Base-by-base conservation (phyloP, 345 rosid genomes). In the Reutealis trisperma region DNA sequence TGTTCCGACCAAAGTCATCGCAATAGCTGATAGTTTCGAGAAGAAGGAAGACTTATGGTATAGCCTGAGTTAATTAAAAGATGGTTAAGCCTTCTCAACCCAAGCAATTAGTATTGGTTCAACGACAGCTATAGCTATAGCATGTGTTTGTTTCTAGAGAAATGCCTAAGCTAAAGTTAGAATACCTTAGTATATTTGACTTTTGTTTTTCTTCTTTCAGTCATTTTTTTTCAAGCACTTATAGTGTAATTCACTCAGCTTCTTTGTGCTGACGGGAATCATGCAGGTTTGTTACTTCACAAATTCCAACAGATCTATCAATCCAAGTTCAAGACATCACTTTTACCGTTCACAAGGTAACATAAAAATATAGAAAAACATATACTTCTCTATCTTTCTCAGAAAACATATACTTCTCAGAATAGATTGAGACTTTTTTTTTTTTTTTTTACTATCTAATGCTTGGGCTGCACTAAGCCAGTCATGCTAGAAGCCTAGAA, bases 341-440 rank as follows among this genome's bases (percentile, higher is more conserved):
- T 71, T 93, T 95, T 68, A 83, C 81, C 21, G 91, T 88, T 76
- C 98, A 95, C 86, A 88, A 91, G 98, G 98, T 92, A 85, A 69
- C 67, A 70, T 44, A 16, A 27, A 52, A 21, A 68, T 51, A 57
- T 52, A 74, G 32, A 58, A 69, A 9, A 8, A 8, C 44, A 6
- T 3, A 51, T 60, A 32, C 14, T 8, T 55, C 67, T 75, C 37
- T 27, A 27, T 27, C 30, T n/a, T 37, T 8, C 24, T 24, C 19
- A 44, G 41, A 37, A 37, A 37, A 37, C 41, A 37, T 37, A 37
- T 37, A 37, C 41, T 37, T 37, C 5, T 37, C 41, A 4, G 41
- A 37, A 37, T 37, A 37, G 41, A 37, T 37, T 37, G 41, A 37
- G 5, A 37, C 41, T 37, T 27, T 37, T 37, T 37, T 37, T 37